Conservation (phyloP, 2,329 filamentous ascomycete genomes). For the Botrytis squamosa region DNA sequence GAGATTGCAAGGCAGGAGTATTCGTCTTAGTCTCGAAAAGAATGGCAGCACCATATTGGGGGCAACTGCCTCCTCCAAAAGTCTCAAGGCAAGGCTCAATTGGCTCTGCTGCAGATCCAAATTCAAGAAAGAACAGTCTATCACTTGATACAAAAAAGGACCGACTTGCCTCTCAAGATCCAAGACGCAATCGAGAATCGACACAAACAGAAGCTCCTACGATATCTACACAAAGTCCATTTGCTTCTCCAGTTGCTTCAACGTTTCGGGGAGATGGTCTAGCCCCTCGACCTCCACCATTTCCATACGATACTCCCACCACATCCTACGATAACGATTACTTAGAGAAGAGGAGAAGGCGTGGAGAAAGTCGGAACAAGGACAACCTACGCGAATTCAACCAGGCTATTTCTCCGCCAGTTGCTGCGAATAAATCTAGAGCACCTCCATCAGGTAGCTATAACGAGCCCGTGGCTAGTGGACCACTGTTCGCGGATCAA, state of each 20-base stretch:
- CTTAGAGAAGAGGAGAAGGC: conserved; percentile 46
- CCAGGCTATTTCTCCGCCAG: conserved; percentile 42
- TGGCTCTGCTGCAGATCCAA: conserved; percentile 39
- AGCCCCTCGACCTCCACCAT: conserved; percentile 59
- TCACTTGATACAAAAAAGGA: conserved; percentile 31
- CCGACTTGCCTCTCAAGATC: conserved; percentile 43
- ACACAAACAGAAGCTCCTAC: conserved; percentile 57
- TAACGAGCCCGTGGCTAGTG: conserved; percentile 48
- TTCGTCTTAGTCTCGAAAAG: background rate
- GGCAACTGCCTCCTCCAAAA: conserved; percentile 53
- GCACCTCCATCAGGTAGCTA: conserved; percentile 57
- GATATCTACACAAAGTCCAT: conserved; percentile 58
- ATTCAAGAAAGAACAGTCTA: conserved; percentile 28
- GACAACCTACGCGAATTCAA: conserved; percentile 42
- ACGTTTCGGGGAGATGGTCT: conserved; percentile 53
- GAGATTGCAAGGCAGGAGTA: background rate
- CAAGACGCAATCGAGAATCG: conserved; percentile 43
- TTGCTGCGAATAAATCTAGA: conserved; percentile 60
- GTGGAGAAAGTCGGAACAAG: conserved; percentile 44
- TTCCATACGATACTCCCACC: conserved; percentile 46
- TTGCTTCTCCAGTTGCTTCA: conserved; percentile 53
- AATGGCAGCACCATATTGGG: conserved; percentile 50
- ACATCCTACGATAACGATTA: conserved; percentile 43
- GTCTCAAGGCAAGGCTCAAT: conserved; percentile 39
- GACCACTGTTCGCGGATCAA: conserved; percentile 38